Percentiles rank a stretch among this genome's conserved stretches.
Evolutionary conservation across 331 rosid genomes (phyloP).

Genomic region (Acacia pycnantha): DNA sequence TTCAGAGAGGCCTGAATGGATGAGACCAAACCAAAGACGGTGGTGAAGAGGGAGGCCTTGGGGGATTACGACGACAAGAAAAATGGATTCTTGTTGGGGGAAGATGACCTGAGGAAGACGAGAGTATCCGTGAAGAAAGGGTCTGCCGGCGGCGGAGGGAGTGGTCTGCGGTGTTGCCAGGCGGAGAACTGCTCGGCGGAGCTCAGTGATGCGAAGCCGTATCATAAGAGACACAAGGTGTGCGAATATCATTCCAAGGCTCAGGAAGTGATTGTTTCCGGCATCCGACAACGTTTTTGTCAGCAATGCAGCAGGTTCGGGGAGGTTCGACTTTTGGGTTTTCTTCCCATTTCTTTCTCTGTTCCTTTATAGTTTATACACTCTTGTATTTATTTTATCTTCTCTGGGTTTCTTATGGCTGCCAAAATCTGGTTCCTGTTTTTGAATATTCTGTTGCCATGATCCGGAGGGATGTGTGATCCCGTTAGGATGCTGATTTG

Average conservation of each 20-base stretch:
- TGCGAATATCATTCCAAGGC: constrained; percentile 74
- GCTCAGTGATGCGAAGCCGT: constrained; percentile 63
- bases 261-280: constrained; percentile 63
- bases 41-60: constrained; percentile 30
- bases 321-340: constrained; percentile 5
- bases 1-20: constrained; percentile 7
- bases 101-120: constrained; percentile 34
- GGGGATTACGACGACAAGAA: constrained; percentile 23
- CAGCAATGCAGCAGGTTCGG: constrained; percentile 87
- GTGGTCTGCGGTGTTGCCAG: constrained; percentile 53
- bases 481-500: neutral
- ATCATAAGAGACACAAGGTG: constrained; percentile 66
- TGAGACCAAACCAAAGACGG: constrained; percentile 31
- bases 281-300: constrained; percentile 62
- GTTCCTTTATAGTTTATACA: neutral
- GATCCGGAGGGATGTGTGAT: neutral
- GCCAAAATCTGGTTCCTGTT: constrained; percentile 4
- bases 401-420: neutral
- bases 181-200: constrained; percentile 67
- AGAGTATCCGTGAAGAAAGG: constrained; percentile 35
- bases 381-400: neutral
- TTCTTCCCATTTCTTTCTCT: neutral
- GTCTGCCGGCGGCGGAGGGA: constrained; percentile 1
- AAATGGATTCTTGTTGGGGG: constrained; percentile 17
- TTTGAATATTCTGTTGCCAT: neutral